These are phyloP conservation scores for Cordyceps tenuipes DNA, from an alignment of 2,329 filamentous ascomycete species.

Conservation along the genomic window DNA sequence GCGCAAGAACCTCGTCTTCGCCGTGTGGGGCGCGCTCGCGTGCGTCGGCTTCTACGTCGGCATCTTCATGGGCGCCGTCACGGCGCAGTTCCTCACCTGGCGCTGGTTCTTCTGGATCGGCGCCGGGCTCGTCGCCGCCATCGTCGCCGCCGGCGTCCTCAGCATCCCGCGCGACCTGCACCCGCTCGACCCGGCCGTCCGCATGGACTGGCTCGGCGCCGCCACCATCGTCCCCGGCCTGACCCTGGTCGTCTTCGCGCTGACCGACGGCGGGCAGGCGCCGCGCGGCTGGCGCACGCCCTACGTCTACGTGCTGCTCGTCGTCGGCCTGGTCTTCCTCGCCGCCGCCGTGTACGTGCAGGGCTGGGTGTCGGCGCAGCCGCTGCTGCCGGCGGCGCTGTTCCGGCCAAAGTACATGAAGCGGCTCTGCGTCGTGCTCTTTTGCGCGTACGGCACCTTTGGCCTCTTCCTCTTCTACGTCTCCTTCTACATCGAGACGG, in stretches of 20 bases:
- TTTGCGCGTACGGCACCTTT: conserved; percentile 60
- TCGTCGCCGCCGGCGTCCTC: conserved; percentile 36
- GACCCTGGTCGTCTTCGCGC: conserved; percentile 63
- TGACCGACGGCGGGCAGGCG: conserved; percentile 65
- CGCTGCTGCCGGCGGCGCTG: conserved; percentile 60
- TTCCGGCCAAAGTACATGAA: conserved; percentile 64
- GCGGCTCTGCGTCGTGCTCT: conserved; percentile 49
- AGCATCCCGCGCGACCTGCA: conserved; percentile 30
- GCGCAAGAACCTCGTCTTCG: conserved; percentile 60
- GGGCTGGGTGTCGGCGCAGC: conserved; percentile 58
- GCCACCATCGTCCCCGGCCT: conserved; percentile 55
- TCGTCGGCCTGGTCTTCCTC: conserved; percentile 54
- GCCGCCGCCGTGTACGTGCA: conserved; percentile 59
- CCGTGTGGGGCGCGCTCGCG: conserved; percentile 50
- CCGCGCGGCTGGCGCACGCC: conserved; percentile 63
- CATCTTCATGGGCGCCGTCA: conserved; percentile 58
- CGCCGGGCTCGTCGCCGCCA: conserved; percentile 31
- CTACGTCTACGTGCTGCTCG: conserved; percentile 59
- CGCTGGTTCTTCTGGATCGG: conserved; percentile 66
- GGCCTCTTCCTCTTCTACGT: conserved; percentile 63
- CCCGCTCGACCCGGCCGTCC: conserved; percentile 18
- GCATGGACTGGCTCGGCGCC: conserved; percentile 64
- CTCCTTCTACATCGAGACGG: conserved; percentile 56
- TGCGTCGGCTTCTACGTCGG: conserved; percentile 54
- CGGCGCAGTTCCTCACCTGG: conserved; percentile 54